Base-by-base conservation (phyloP, 805 yeast species). In the Scheffersomyces coipomensis region DNA sequence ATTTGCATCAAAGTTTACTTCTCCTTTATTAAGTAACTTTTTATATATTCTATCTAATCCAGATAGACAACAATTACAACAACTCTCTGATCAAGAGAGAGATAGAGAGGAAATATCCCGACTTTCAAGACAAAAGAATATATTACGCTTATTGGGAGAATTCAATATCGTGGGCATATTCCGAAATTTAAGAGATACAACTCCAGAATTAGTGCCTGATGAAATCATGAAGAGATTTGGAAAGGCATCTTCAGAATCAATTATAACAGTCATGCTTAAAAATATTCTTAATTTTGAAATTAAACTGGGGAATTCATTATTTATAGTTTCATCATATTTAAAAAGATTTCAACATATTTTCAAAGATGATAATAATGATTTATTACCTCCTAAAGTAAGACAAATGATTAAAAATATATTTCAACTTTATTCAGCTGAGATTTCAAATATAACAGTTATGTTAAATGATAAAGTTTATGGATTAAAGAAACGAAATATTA, bases 111-210 rank as follows among this genome's bases (percentile, higher is more conserved):
- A 76, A 19, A 76, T 71, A 19, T 48, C 64, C 1, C 58, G 75
- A 32, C 43, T 73, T 2, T 42, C 60, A 2, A 67, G 67, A 36
- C 75, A 78, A 36, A 76, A 73, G 45, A 66, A 62, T 12, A 59
- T 81, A 16, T 40, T 83, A 1, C 62, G 80, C 16, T 45, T 85
- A 1, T 48, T 83, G 9, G 69, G 75, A 29, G 95, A 86, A 55
- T 67, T 85, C 21, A 68, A 75, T 49, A 43, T 77, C 1, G 74
- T 72, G 13, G 88, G 86, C 0, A 52, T 87, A 0, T 76, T 84
- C 46, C 56, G 76, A 30, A 59, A 66, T 9, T 42, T 69, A 5
- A 63, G 66, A 18, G 80, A 74, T 43, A 54, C 71, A 34, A 65
- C 68, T 2, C 63, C 57, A 35, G 64, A 54, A 8, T 60, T 56